Conservation (phyloP, 768 basidiomycete genomes). For the Boletus bicolor region DNA sequence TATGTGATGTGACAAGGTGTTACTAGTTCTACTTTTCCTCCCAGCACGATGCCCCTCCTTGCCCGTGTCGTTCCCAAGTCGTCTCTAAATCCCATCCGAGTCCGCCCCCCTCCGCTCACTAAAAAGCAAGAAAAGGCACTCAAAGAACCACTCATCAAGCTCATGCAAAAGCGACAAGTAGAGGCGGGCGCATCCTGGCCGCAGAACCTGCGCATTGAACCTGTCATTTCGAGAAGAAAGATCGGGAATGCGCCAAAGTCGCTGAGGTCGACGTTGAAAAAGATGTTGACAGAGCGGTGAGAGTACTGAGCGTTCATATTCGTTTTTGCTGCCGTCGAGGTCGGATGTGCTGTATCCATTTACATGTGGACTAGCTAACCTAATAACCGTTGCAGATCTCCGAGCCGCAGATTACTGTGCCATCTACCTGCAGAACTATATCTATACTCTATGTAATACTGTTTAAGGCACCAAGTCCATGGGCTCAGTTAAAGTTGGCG, state of each 20-base stretch:
- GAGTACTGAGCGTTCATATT: background rate
- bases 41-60: conserved; percentile 16
- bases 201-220: conserved; percentile 49
- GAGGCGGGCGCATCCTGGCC: conserved; percentile 43
- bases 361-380: background rate
- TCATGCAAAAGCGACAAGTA: conserved; percentile 39
- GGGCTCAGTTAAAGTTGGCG: background rate
- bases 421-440: background rate
- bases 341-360: background rate
- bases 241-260: conserved; percentile 40
- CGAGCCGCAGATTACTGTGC: background rate
- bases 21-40: background rate
- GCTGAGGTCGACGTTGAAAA: conserved; percentile 38
- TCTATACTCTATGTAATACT: too few species aligned
- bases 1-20: conserved; percentile 17
- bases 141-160: conserved; percentile 39
- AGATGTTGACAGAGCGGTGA: conserved; percentile 37
- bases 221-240: conserved; percentile 36
- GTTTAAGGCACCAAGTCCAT: background rate
- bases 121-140: conserved; percentile 26
- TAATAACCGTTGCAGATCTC: background rate
- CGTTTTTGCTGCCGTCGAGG: background rate
- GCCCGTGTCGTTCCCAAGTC: conserved; percentile 39
- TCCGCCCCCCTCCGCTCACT: conserved; percentile 33
- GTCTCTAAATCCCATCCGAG: conserved; percentile 18